phyloP scores from a whole-genome alignment of 306 rosid species.

The Macrotyloma uniflorum region DNA sequence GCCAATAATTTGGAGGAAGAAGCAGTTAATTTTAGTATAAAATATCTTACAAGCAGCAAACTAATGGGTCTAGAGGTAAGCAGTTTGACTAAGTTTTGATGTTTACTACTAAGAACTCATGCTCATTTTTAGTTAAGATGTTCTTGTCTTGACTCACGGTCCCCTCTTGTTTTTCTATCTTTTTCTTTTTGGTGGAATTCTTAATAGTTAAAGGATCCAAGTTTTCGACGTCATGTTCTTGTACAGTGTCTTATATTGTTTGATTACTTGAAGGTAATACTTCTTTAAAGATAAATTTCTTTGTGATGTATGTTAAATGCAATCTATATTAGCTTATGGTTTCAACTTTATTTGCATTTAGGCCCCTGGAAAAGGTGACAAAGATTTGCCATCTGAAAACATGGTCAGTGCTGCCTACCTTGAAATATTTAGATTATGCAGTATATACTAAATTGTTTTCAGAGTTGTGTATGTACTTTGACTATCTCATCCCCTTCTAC shows the following conservation, averaged over 20 bases:
- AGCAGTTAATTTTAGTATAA: conserved; percentile 86
- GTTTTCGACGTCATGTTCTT: conserved; percentile 92
- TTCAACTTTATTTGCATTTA: conserved; percentile 46
- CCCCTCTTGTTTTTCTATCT: conserved; percentile 22
- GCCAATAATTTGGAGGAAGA: conserved; percentile 93
- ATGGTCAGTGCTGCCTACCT: conserved; percentile 63
- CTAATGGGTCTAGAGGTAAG: conserved; percentile 94
- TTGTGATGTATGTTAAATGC: background rate
- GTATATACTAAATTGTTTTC: background rate
- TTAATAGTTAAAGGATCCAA: conserved; percentile 86
- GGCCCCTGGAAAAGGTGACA: conserved; percentile 95
- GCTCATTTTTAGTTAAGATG: conserved; percentile 21
- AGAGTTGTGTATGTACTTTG: background rate
- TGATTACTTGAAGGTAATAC: conserved; percentile 84
- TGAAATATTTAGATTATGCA: conserved; percentile 23
- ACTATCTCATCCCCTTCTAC: background rate
- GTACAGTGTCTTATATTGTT: conserved; percentile 96
- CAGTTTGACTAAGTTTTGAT: conserved; percentile 30
- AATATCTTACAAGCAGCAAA: conserved; percentile 97
- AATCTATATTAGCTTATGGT: conserved; percentile 29
- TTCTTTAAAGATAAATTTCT: conserved; percentile 8
- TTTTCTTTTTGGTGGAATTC: conserved; percentile 15
- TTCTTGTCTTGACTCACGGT: conserved; percentile 26
- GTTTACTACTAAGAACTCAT: conserved; percentile 13
- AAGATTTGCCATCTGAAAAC: conserved; percentile 88